Conservation (phyloP, 495 filamentous ascomycete genomes). For the Lasiosphaeris hirsuta region DNA sequence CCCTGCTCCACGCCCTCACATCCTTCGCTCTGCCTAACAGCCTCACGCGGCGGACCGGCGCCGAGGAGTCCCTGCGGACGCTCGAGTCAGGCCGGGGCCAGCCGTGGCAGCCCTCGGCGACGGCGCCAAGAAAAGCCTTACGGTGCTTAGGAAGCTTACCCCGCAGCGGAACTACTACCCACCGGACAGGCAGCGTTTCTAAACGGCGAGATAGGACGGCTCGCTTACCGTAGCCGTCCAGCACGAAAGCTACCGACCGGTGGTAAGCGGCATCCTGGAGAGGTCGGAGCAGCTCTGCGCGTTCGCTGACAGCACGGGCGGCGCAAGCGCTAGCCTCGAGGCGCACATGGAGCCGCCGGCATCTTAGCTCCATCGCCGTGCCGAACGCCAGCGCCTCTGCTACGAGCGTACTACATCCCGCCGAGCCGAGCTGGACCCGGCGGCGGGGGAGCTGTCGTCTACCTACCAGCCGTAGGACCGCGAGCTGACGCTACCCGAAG, state of each 20-base stretch:
- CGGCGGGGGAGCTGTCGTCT: not conserved
- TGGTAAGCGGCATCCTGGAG: not conserved
- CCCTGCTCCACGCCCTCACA: constrained; percentile 2
- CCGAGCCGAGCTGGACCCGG: not conserved
- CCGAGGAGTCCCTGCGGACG: constrained; percentile 6
- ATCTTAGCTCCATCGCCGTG: not conserved
- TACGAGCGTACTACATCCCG: not conserved
- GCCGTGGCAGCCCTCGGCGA: constrained; percentile 3
- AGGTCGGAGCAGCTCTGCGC: not conserved
- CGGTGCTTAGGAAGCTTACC: not conserved
- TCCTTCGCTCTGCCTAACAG: constrained; percentile 1
- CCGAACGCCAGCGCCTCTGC: not conserved
- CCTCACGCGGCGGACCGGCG: constrained; percentile 7
- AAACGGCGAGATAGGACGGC: constrained; percentile 4
- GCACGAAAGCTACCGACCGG: constrained; percentile 6
- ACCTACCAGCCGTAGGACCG: too few relatives aligned
- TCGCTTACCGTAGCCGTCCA: constrained; percentile 1
- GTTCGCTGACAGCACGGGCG: not conserved
- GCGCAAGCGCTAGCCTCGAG: not conserved
- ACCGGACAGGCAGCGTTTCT: not conserved
- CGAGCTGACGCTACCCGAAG: too few relatives aligned
- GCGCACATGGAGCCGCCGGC: not conserved
- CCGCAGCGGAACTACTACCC: constrained; percentile 7
- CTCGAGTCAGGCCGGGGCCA: not conserved
- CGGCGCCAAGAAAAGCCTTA: not conserved